Percentiles rank a stretch among this genome's conserved stretches.
Evolutionary conservation across 1,284 basidiomycete genomes (phyloP).

Genomic region (Apiotrichum siamense): DNA sequence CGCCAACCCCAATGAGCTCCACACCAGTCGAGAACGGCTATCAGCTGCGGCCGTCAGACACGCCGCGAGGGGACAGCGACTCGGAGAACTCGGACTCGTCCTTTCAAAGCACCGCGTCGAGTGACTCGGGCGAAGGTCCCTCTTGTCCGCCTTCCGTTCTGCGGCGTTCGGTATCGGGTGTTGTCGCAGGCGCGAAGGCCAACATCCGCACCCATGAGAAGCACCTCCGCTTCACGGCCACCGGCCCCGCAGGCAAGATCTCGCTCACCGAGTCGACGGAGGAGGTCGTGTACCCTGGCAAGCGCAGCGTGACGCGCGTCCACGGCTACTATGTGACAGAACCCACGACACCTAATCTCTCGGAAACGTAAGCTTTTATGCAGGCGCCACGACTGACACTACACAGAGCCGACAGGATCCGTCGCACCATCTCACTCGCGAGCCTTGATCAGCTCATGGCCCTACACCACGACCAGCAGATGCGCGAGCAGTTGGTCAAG

Average conservation of each 20-base stretch:
- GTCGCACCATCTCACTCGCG: conserved; percentile 46
- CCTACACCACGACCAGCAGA: conserved; percentile 27
- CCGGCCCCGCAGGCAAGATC: not conserved
- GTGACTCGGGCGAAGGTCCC: not conserved
- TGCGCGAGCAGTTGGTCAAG: conserved; percentile 33
- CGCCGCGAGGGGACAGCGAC: no score
- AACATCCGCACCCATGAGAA: conserved; percentile 1
- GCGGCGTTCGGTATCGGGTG: conserved; percentile 2
- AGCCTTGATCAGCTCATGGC: conserved; percentile 39
- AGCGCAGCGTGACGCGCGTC: not conserved
- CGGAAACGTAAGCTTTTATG: conserved; percentile 37
- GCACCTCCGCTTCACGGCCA: conserved; percentile 15
- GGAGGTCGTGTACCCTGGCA: conserved; percentile 7
- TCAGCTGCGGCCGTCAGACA: no score
- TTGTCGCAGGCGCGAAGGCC: not conserved
- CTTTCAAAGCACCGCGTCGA: not conserved
- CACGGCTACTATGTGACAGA: conserved; percentile 18
- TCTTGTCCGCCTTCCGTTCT: not conserved
- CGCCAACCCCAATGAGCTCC: no score
- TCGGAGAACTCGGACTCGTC: not conserved
- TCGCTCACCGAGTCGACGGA: not conserved
- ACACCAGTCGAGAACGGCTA: no score
- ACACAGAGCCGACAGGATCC: conserved; percentile 44
- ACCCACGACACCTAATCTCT: conserved; percentile 45
- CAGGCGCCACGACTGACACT: not conserved